Percentiles rank a stretch among this genome's conserved stretches.
Conservation (phyloP, 106 monocot species). For the Ottelia alismoides region DNA sequence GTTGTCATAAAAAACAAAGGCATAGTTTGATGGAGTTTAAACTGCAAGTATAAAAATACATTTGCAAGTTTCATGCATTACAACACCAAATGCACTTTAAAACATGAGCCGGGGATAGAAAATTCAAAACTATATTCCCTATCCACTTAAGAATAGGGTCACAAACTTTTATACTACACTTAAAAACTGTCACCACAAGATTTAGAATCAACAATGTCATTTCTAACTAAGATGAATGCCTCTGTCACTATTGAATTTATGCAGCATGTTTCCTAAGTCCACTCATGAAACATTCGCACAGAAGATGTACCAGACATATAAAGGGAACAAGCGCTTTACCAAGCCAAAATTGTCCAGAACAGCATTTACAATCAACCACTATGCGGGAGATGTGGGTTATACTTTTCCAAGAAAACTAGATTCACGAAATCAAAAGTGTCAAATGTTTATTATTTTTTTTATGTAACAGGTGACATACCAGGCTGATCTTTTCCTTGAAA, state of each 20-base stretch:
- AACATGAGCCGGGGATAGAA: too few relatives aligned
- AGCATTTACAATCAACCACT: constrained; percentile 94
- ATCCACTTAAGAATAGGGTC: too few relatives aligned
- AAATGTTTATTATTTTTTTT: background rate
- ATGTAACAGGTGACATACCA: constrained; percentile 75
- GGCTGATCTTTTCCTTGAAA: constrained; percentile 89
- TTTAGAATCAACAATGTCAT: too few relatives aligned
- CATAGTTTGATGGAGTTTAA: too few relatives aligned
- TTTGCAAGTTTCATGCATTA: too few relatives aligned
- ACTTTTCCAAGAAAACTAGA: background rate
- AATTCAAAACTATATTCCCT: too few relatives aligned
- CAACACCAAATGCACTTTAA: too few relatives aligned
- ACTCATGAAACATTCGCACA: constrained; percentile 96
- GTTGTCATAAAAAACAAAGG: too few relatives aligned
- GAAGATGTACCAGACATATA: constrained; percentile 97
- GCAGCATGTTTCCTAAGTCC: constrained; percentile 98
- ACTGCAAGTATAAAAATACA: too few relatives aligned
- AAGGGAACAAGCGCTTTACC: constrained; percentile 84
- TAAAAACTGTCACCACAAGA: too few relatives aligned
- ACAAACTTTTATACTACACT: too few relatives aligned
- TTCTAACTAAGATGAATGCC: background rate
- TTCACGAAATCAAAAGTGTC: background rate
- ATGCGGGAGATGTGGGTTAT: constrained; percentile 84
- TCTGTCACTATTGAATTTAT: constrained; percentile 6
- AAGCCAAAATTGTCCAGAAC: constrained; percentile 92